Base-by-base conservation (phyloP, 2,329 filamentous ascomycete genomes). In the Clarireedia hainanense region DNA sequence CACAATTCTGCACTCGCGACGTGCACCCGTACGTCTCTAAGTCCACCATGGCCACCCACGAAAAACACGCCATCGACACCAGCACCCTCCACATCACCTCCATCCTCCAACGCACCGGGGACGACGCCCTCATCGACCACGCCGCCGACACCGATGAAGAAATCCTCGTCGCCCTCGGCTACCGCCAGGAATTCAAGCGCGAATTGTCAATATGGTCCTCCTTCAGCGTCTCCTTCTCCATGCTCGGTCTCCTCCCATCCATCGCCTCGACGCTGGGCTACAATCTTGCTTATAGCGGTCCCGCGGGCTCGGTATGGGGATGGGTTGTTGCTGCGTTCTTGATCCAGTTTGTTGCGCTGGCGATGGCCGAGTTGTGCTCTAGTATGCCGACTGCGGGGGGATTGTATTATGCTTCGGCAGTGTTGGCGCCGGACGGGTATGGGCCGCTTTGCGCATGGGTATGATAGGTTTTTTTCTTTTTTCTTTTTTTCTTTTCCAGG, bases 291-390 rank as follows among this genome's bases (percentile, higher is more conserved):
- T 70, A 71, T 60, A 63, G 70, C 3, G 68, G 68, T 5, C 60
- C 64, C 1, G 66, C 63, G 36, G 68, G 68, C 17, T 56, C 57
- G n/a, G 80, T 79, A 2, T 85, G 82, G 81, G 83, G 82, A 9
- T 86, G 83, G 83, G 71, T 85, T 6, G 73, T 85, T 50, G 82
- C 82, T 30, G 84, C 84, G 78, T 60, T 80, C 2, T 82, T 84
- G 17, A 84, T 85, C 43, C 82, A 85, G 65, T 79, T 76, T 61
- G 76, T 85, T 26, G 83, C 81, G 4, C 76, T 80, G 69, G 75
- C 73, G 6, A 78, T 79, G 75, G 83, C 82, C 3, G 83, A 85
- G 68, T 71, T 86, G 9, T 85, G 81, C 63, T 82, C 78, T 2
- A 78, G 77, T 6, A 85, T 84, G 81, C 81, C 81, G 3, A 84